Percentiles rank a stretch among this genome's conserved stretches.
Conservation (phyloP, 139 green algal species). For the Chlorella vulgaris region DNA sequence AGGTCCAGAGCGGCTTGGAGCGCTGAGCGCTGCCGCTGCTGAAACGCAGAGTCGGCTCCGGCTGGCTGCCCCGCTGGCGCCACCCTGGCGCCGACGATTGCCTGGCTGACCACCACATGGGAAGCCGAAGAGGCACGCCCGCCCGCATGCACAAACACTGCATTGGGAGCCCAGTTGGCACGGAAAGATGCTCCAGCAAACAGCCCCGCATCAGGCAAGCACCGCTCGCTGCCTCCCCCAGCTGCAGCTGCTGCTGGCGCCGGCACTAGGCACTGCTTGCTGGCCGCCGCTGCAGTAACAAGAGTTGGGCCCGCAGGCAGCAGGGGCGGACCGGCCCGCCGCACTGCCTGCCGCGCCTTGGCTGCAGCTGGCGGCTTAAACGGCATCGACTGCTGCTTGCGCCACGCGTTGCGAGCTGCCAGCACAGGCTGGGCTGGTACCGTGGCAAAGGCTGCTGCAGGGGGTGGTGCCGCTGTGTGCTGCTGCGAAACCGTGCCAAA, state of each 20-base stretch:
- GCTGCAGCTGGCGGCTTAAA: not conserved
- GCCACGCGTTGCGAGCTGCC: conserved; percentile 30
- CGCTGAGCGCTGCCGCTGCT: conserved; percentile 28
- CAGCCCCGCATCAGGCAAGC: conserved; percentile 66
- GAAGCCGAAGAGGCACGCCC: conserved; percentile 22
- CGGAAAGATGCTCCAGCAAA: conserved; percentile 74
- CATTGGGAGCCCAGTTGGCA: conserved; percentile 74
- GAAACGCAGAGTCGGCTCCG: not conserved
- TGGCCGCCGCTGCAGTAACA: not conserved
- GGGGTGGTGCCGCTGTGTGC: not conserved
- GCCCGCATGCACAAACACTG: conserved; percentile 50
- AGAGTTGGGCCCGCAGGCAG: not conserved
- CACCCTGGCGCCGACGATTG: conserved; percentile 23
- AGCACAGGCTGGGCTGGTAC: not conserved
- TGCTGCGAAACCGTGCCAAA: too few species aligned
- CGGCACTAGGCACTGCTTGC: conserved; percentile 20
- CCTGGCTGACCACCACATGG: conserved; percentile 25
- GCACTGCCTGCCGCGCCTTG: not conserved
- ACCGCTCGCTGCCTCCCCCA: conserved; percentile 5
- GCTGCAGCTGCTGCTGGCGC: not conserved
- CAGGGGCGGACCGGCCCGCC: conserved; percentile 4
- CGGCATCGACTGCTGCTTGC: conserved; percentile 15
- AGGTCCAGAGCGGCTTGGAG: conserved; percentile 44
- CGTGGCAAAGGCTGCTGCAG: not conserved
- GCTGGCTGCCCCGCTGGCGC: conserved; percentile 1